Base-by-base conservation (phyloP, 441 rosid genomes). In the Macaranga tanarius region DNA sequence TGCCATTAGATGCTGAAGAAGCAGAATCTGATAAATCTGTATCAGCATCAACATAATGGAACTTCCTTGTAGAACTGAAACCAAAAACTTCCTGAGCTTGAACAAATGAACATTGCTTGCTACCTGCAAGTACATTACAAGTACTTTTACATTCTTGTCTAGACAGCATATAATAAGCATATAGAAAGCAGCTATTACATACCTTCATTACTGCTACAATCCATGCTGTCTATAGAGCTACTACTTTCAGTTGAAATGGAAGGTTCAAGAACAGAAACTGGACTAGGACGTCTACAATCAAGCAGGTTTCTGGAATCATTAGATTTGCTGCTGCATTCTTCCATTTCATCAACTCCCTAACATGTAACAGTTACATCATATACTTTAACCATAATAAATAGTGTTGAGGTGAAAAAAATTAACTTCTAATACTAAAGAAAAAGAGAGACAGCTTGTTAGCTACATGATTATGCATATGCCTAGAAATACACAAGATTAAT, bases 21-120 rank as follows among this genome's bases (percentile, higher is more conserved):
- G 97, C 92, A 5, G 97, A 88, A 78, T 89, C 94, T 34, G 89
- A 86, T 71, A 89, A 72, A 65, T 82, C 91, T 44, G 70, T 67
- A 56, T 95, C 90, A 54, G 77, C 79, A 64, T 95, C 92, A 69
- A 75, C 65, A 44, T 75, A 65, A 51, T 63, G 74, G 50, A 78
- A 74, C 74, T 84, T 85, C 72, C 80, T 79, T 42, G 75, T 75
- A 77, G 81, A 77, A 79, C 77, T 72, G 42, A 76, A 62, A 55
- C 88, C 81, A 54, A 72, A 72, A 81, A 80, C 65, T 73, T 82
- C 88, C 74, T 71, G 87, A 13, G 82, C 84, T 80, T 89, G 90
- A 54, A 85, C 61, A 8, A 85, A 81, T 47, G 84, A 83, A 69
- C 83, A 82, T 12, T 69, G 88, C 77, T 83, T 87, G 83, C 77